These are phyloP conservation scores for Fonsecaea erecta DNA, from an alignment of 2,329 filamentous ascomycete species.

Conservation along the genomic window DNA sequence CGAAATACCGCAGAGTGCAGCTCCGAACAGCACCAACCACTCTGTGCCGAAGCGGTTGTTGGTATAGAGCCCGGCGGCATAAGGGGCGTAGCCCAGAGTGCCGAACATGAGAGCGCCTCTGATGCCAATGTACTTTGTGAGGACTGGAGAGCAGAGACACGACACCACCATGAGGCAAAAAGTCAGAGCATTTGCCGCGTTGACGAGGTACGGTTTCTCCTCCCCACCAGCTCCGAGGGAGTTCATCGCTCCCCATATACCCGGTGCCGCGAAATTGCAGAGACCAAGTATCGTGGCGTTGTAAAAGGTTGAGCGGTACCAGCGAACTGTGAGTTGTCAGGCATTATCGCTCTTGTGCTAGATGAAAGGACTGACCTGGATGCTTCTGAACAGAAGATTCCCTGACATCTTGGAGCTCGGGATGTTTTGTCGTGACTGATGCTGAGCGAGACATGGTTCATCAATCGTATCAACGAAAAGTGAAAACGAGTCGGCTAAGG, in stretches of 20 bases:
- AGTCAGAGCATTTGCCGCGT: conserved; percentile 71
- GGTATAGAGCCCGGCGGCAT: conserved; percentile 71
- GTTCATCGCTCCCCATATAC: conserved; percentile 57
- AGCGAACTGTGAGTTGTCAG: conserved; percentile 42
- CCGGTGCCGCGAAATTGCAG: conserved; percentile 56
- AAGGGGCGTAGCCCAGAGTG: conserved; percentile 73
- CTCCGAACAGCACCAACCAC: conserved; percentile 72
- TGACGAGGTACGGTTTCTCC: conserved; percentile 68
- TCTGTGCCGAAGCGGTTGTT: conserved; percentile 72
- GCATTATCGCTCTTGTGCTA: neutral
- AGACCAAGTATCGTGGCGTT: conserved; percentile 73
- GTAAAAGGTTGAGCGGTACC: conserved; percentile 73
- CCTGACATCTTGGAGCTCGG: conserved; percentile 15
- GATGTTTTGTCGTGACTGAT: conserved; percentile 9
- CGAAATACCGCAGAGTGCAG: conserved; percentile 70
- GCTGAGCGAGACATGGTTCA: conserved; percentile 6
- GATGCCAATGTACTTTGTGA: conserved; percentile 72
- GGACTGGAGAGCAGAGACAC: conserved; percentile 66
- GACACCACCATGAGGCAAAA: conserved; percentile 75
- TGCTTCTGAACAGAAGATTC: conserved; percentile 13
- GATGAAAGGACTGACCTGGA: conserved; percentile 1
- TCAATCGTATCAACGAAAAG: neutral
- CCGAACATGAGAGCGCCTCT: conserved; percentile 73
- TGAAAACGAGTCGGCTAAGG: neutral
- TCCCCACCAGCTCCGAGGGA: conserved; percentile 71